Conservation (phyloP, 805 yeast species). For the Blastobotrys muscicola region DNA sequence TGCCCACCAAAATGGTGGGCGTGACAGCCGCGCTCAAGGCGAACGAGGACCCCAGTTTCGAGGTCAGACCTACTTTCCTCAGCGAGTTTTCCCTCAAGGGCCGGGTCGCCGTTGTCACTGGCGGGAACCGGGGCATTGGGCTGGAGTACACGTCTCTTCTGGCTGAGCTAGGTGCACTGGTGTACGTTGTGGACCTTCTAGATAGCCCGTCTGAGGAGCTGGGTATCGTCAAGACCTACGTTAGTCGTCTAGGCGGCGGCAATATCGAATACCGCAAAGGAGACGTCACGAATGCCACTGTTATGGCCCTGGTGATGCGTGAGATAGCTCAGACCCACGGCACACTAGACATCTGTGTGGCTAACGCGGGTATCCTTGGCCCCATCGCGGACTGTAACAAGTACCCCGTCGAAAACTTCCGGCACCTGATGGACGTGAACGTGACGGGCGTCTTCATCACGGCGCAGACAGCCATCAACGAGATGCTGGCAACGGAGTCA, state of each 20-base stretch:
- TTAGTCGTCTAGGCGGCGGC: constrained; percentile 21
- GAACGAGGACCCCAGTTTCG: constrained; percentile 16
- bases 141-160: constrained; percentile 33
- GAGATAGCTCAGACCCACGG: constrained; percentile 44
- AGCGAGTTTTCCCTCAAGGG: constrained; percentile 35
- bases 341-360: constrained; percentile 50
- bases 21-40: constrained; percentile 23
- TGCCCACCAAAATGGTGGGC: constrained; percentile 21
- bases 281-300: constrained; percentile 43
- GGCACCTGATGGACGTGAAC: constrained; percentile 56
- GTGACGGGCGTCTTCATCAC: constrained; percentile 64
- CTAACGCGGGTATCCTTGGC: constrained; percentile 61
- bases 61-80: constrained; percentile 20
- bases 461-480: constrained; percentile 56
- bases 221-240: constrained; percentile 15
- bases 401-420: constrained; percentile 50
- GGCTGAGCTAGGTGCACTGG: constrained; percentile 37
- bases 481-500: constrained; percentile 48
- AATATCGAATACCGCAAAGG: constrained; percentile 30
- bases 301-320: constrained; percentile 33
- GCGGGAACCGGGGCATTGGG: constrained; percentile 38
- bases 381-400: constrained; percentile 39
- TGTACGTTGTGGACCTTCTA: constrained; percentile 28
- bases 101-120: constrained; percentile 36
- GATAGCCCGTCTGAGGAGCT: constrained; percentile 20